These are phyloP conservation scores for Wickerhamiella bombiphila DNA, from an alignment of 805 yeast genomes.

Conservation along the genomic window DNA sequence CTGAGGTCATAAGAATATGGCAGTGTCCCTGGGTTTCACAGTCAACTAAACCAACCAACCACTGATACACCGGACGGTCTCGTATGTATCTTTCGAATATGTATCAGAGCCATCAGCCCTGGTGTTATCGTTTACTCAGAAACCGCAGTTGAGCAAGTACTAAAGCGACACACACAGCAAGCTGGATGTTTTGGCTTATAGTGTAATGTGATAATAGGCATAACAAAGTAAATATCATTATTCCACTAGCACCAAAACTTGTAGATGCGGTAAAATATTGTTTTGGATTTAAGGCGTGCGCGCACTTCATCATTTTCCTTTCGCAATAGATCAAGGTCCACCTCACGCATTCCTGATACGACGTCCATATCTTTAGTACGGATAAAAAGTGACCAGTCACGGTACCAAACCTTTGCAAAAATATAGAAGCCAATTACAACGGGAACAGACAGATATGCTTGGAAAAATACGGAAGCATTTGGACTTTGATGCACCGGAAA, in stretches of 20 bases:
- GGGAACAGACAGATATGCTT: constrained; percentile 37
- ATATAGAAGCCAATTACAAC: constrained; percentile 33
- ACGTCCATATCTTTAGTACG: constrained; percentile 39
- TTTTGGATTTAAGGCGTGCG: constrained; percentile 33
- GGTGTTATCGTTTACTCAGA: too few relatives aligned
- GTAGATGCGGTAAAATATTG: constrained; percentile 36
- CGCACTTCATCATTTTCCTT: constrained; percentile 47
- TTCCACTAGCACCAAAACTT: constrained; percentile 30
- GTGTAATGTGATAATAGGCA: too few relatives aligned
- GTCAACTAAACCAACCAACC: too few relatives aligned
- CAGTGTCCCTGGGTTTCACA: too few relatives aligned
- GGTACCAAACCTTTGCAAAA: constrained; percentile 35
- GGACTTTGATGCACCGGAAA: constrained; percentile 33
- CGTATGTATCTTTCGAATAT: too few relatives aligned
- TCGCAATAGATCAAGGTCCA: constrained; percentile 30
- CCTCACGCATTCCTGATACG: constrained; percentile 47
- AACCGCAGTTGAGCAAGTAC: too few relatives aligned
- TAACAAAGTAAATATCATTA: too few relatives aligned
- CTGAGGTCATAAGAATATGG: too few relatives aligned
- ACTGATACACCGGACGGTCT: too few relatives aligned
- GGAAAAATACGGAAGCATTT: constrained; percentile 34
- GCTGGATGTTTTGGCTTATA: too few relatives aligned
- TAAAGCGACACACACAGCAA: too few relatives aligned
- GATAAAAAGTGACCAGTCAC: constrained; percentile 15
- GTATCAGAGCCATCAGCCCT: too few relatives aligned